These are phyloP conservation scores for Canariomyces notabilis DNA, from an alignment of 2,329 filamentous ascomycete genomes.

Conservation along the genomic window DNA sequence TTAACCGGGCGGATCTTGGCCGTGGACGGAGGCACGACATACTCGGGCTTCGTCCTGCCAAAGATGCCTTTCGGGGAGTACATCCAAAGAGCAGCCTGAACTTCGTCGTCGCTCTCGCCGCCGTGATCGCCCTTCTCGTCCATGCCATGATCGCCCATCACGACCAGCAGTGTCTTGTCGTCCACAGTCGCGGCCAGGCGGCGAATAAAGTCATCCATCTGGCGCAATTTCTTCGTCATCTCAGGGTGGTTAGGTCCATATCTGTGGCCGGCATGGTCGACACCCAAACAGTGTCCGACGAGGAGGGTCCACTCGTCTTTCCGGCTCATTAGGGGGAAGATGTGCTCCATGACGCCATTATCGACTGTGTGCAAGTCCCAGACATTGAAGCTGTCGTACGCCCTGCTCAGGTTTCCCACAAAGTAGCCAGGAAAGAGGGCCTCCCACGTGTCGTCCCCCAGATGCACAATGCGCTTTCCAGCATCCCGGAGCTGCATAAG, in stretches of 20 bases:
- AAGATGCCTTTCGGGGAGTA: constrained; percentile 87
- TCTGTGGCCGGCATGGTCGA: constrained; percentile 93
- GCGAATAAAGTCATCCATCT: constrained; percentile 81
- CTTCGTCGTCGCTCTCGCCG: constrained; percentile 94
- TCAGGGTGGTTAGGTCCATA: constrained; percentile 91
- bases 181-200: constrained; percentile 68
- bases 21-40: constrained; percentile 54
- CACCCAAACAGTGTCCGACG: constrained; percentile 88
- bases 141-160: constrained; percentile 99
- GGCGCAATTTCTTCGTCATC: constrained; percentile 82
- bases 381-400: constrained; percentile 97
- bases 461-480: constrained; percentile 73
- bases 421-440: constrained; percentile 92
- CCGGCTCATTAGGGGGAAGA: constrained; percentile 75
- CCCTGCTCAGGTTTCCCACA: constrained; percentile 73
- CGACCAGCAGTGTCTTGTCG: constrained; percentile 79
- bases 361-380: constrained; percentile 97
- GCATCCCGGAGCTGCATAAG: constrained; percentile 61
- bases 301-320: constrained; percentile 83
- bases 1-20: constrained; percentile 72
- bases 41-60: constrained; percentile 64
- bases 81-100: constrained; percentile 96
- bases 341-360: constrained; percentile 86
- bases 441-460: constrained; percentile 98
- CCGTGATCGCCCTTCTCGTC: constrained; percentile 95